phyloP scores from a whole-genome alignment of 306 rosid species.

The Abrus precatorius region DNA sequence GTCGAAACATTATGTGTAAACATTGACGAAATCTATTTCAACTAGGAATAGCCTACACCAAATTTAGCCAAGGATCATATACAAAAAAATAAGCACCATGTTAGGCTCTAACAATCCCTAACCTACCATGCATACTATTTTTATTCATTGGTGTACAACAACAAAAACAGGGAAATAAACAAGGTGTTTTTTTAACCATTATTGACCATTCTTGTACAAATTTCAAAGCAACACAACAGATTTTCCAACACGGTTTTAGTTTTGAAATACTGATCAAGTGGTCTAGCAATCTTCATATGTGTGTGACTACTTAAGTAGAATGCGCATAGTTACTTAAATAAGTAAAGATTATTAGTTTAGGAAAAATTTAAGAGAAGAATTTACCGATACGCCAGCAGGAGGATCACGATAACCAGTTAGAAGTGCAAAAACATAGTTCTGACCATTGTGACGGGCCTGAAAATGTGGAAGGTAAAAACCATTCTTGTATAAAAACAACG shows the following conservation, averaged over 20 bases:
- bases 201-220: neutral
- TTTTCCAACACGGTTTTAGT: neutral
- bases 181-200: neutral
- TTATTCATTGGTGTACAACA: neutral
- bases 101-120: neutral
- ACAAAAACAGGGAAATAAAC: neutral
- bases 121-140: neutral
- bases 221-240: slow-evolving; percentile 16
- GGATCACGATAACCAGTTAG: slow-evolving; percentile 95
- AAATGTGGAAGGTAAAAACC: slow-evolving; percentile 34
- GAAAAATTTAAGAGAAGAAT: slow-evolving; percentile 14
- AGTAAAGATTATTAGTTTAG: neutral
- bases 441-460: slow-evolving; percentile 99
- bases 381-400: slow-evolving; percentile 95
- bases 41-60: neutral
- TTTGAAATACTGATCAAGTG: slow-evolving; percentile 1
- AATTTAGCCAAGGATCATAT: neutral
- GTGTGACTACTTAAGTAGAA: neutral
- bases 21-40: slow-evolving; percentile 4
- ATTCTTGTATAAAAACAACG: neutral
- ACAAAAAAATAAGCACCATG: neutral
- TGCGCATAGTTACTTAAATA: neutral
- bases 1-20: neutral
- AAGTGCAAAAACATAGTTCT: slow-evolving; percentile 90
- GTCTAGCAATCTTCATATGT: neutral